Evolutionary conservation across 257 asterid genomes (phyloP), one percentile per base, ranked within the genome.

Genomic region (Salvia splendens): DNA sequence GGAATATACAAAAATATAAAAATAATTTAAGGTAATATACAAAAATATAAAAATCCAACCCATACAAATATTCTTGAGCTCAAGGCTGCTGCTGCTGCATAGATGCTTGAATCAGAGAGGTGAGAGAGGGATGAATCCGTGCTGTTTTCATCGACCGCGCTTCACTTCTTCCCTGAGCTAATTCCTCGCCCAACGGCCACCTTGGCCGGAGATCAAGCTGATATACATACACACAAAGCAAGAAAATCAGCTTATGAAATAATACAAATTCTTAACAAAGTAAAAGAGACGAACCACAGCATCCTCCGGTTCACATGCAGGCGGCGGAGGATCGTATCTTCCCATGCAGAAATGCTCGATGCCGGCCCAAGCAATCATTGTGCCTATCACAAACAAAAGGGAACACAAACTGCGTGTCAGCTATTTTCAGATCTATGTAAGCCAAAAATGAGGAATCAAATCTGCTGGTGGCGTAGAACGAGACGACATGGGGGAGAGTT

Each of bases 321-420:
- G 77, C 16, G 99, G 99, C 0, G 97, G 99, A 75, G 96, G 95
- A 79, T 91, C 99, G 48, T 81, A 88, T 80, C 99, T 78, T 66
- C 97, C 99, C 89, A 81, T 42, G 4, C 79, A 90, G 76, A 91
- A 91, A 81, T 94, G 89, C 80, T 94, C 99, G 12, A 94, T 86
- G 57, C 97, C 97, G 46, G 97, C 78, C 99, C 99, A 94, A 0
- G 97, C 99, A 61, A 94, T 77, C 99, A 91, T 94, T 20, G 91
- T 96, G 12, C 99, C 99, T 94, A 50, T 47, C n/a, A 70, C 5
- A 61, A 57, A 41, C 60, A 3, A 15, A 40, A 52, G 67, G 41
- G 8, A 40, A 40, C 38, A 5, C 45, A 40, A 5, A 40, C 8
- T 40, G 3, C 8, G 42, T 5, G 42, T 38, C 42, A 38, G 8